Conservation (phyloP, 2,329 filamentous ascomycete genomes). For the Aureobasidium uvarum region DNA sequence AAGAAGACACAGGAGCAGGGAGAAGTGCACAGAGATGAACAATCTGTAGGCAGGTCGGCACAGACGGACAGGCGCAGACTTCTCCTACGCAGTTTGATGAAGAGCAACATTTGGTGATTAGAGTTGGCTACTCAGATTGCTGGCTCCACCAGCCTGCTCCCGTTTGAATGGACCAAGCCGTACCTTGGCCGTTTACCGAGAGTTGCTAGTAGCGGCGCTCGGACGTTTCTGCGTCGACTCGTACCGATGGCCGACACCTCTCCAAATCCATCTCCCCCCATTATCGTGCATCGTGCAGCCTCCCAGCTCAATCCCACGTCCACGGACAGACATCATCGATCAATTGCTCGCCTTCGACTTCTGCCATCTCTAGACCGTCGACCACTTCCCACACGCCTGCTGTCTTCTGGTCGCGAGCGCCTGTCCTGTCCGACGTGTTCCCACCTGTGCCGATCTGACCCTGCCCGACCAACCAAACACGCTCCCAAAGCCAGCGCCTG, state of each 20-base stretch:
- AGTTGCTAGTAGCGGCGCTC: slow-evolving; percentile 2
- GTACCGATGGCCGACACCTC: slow-evolving; percentile 15
- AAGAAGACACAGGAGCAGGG: neutral
- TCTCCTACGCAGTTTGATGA: slow-evolving; percentile 14
- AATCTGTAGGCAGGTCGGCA: neutral
- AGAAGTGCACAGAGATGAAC: neutral
- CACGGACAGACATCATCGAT: slow-evolving; percentile 19
- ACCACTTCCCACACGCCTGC: neutral
- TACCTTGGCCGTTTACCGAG: slow-evolving; percentile 22
- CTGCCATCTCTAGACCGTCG: neutral
- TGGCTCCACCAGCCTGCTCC: slow-evolving; percentile 10
- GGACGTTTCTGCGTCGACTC: neutral
- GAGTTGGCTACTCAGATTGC: slow-evolving; percentile 19
- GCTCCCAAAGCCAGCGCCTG: slow-evolving; percentile 8
- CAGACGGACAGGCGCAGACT: neutral
- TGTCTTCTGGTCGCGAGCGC: neutral
- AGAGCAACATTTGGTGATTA: slow-evolving; percentile 24
- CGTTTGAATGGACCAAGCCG: slow-evolving; percentile 9
- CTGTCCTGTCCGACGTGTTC: neutral
- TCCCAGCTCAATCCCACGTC: slow-evolving; percentile 11
- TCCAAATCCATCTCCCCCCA: slow-evolving; percentile 21
- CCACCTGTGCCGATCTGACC: slow-evolving; percentile 14
- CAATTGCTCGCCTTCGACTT: neutral
- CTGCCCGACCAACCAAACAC: slow-evolving; percentile 22
- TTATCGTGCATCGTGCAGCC: slow-evolving; percentile 24